Evolutionary conservation across 352 stramenopile genomes (phyloP).

Genomic region (Hyaloperonospora arabidopsidis): DNA sequence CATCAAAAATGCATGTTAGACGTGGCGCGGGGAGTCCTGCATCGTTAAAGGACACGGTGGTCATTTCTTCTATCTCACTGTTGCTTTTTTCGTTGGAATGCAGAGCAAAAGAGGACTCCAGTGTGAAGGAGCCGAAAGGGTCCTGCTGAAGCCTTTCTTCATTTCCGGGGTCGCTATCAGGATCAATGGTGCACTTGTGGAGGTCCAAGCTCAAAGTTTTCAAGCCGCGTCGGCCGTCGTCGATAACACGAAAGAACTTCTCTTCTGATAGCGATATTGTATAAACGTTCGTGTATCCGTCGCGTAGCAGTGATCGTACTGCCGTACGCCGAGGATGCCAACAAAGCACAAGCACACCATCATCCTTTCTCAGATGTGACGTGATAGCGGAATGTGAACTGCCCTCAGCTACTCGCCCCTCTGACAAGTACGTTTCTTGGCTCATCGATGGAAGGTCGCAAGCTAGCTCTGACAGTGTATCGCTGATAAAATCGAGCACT

Average conservation of each 20-base stretch:
- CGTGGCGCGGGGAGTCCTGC: conserved; percentile 4
- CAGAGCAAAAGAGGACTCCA: conserved; percentile 20
- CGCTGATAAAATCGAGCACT: conserved; percentile 25
- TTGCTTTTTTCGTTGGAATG: neutral
- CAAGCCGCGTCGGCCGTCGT: conserved; percentile 3
- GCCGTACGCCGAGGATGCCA: conserved; percentile 12
- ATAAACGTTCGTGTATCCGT: conserved; percentile 30
- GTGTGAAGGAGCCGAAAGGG: conserved; percentile 16
- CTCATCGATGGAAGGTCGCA: conserved; percentile 15
- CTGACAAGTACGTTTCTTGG: conserved; percentile 8
- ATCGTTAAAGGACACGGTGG: conserved; percentile 13
- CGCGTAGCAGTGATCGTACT: conserved; percentile 18
- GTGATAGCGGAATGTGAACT: conserved; percentile 16
- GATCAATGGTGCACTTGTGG: conserved; percentile 16
- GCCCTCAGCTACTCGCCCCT: conserved; percentile 15
- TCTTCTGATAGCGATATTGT: conserved; percentile 17
- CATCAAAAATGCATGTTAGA: conserved; percentile 44
- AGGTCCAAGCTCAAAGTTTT: conserved; percentile 22
- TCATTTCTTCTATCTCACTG: conserved; percentile 12
- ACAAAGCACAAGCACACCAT: conserved; percentile 26
- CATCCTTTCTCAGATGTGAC: conserved; percentile 15
- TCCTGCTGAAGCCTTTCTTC: conserved; percentile 11
- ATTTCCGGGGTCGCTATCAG: conserved; percentile 1
- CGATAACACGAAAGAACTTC: conserved; percentile 8
- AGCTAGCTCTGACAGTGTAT: conserved; percentile 16